These are phyloP conservation scores for Pseudogymnoascus sp. DNA, from an alignment of 2,329 filamentous ascomycete species.

Conservation along the genomic window DNA sequence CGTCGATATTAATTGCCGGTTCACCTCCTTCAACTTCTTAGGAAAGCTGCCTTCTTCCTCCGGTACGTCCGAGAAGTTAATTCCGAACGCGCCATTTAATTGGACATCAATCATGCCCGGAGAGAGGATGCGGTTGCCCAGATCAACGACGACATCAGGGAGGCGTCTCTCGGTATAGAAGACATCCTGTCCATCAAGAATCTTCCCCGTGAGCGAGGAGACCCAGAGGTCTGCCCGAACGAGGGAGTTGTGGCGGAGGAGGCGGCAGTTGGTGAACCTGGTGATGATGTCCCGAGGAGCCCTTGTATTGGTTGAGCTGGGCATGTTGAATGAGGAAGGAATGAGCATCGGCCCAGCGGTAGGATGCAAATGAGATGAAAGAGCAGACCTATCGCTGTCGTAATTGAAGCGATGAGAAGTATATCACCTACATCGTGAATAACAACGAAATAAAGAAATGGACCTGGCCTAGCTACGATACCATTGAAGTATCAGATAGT, in stretches of 20 bases:
- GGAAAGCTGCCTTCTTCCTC: slow-evolving; percentile 57
- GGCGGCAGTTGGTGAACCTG: slow-evolving; percentile 81
- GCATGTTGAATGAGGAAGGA: neutral
- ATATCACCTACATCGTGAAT: slow-evolving; percentile 5
- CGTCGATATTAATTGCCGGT: slow-evolving; percentile 62
- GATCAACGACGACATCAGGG: slow-evolving; percentile 68
- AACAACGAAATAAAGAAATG: neutral
- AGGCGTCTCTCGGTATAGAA: slow-evolving; percentile 61
- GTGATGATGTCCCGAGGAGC: slow-evolving; percentile 51
- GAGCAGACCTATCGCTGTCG: neutral
- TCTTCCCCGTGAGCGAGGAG: slow-evolving; percentile 70
- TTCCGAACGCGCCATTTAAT: slow-evolving; percentile 85
- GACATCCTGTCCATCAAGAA: slow-evolving; percentile 59
- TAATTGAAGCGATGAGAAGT: slow-evolving; percentile 1
- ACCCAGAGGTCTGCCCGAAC: slow-evolving; percentile 82
- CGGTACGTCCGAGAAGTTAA: slow-evolving; percentile 80
- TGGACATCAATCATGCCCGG: slow-evolving; percentile 87
- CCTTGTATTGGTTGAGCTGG: slow-evolving; percentile 18
- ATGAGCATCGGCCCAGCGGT: neutral
- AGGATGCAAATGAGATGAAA: slow-evolving; percentile 1
- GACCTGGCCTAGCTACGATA: neutral
- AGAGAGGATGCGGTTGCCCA: slow-evolving; percentile 72
- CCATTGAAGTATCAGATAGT: slow-evolving; percentile 4
- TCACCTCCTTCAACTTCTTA: slow-evolving; percentile 60
- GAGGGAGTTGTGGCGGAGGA: slow-evolving; percentile 58